phyloP scores from a whole-genome alignment of 495 filamentous ascomycete species.

The Penicillium cataractarum region DNA sequence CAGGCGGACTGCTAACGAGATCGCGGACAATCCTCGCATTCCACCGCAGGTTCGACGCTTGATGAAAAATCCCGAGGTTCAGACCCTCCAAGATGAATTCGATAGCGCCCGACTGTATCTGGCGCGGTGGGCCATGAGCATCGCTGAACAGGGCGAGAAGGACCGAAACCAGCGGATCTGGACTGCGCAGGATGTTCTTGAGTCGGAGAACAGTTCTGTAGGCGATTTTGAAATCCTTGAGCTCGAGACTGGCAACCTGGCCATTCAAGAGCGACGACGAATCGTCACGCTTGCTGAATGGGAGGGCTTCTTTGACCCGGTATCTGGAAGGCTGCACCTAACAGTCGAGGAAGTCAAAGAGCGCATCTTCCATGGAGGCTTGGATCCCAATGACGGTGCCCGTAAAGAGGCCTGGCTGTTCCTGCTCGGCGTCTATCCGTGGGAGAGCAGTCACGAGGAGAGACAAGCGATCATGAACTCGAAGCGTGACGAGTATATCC shows the following conservation, averaged over 20 bases:
- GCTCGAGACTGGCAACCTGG: constrained; percentile 69
- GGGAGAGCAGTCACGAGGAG: constrained; percentile 84
- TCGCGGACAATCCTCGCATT: constrained; percentile 84
- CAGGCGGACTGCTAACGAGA: constrained; percentile 84
- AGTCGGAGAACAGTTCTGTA: constrained; percentile 90
- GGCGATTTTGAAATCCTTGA: constrained; percentile 96
- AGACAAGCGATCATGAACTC: constrained; percentile 79
- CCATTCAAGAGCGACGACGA: constrained; percentile 72
- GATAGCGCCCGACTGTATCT: constrained; percentile 93
- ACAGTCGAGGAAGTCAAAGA: constrained; percentile 94
- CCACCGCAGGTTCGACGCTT: constrained; percentile 85
- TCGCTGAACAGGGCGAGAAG: constrained; percentile 91
- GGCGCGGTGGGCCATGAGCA: constrained; percentile 97
- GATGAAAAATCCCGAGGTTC: constrained; percentile 91
- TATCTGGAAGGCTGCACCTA: constrained; percentile 71
- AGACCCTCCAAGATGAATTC: constrained; percentile 94
- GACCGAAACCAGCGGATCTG: constrained; percentile 85
- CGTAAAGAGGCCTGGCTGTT: constrained; percentile 97
- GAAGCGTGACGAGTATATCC: constrained; percentile 89
- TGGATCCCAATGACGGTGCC: constrained; percentile 86
- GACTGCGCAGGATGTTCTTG: constrained; percentile 89
- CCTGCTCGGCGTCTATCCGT: constrained; percentile 85
- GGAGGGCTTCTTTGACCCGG: constrained; percentile 78
- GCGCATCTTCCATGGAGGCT: constrained; percentile 90
- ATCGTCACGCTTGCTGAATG: constrained; percentile 82